A percentile compares a stretch with the other conserved stretches of the same genome.
Conservation (phyloP, 2,329 filamentous ascomycete species). For the Aspergillus japonicus region DNA sequence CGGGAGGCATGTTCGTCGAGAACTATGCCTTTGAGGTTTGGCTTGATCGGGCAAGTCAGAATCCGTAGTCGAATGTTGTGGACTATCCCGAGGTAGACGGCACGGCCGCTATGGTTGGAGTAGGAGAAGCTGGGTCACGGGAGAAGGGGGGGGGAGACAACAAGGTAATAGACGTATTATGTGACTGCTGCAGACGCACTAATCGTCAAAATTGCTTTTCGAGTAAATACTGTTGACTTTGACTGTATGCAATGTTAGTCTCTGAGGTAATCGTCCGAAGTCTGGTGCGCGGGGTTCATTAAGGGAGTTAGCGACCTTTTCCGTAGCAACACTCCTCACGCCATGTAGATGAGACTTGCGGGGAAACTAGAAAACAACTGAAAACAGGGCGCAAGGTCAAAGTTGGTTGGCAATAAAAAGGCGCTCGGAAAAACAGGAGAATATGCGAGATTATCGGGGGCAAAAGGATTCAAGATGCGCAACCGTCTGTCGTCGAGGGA, state of each 20-base stretch:
- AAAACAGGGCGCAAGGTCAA: constrained; percentile 16
- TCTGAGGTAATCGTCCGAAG: background rate
- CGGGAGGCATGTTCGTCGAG: constrained; percentile 41
- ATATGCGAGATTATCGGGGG: background rate
- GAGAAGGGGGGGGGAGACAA: constrained; percentile 1
- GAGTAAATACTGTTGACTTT: background rate
- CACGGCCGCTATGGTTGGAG: constrained; percentile 10
- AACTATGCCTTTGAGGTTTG: constrained; percentile 16
- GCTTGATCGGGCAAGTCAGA: background rate
- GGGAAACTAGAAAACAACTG: constrained; percentile 19
- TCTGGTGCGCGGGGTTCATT: constrained; percentile 17
- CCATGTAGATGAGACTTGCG: constrained; percentile 27
- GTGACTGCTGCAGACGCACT: background rate
- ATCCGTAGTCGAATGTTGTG: background rate
- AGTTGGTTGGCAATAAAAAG: background rate
- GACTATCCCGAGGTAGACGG: background rate
- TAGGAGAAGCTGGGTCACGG: constrained; percentile 3
- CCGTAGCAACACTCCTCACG: constrained; percentile 25
- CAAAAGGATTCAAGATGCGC: constrained; percentile 3
- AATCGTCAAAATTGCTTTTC: constrained; percentile 1
- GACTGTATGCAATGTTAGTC: constrained; percentile 8
- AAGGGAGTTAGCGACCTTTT: constrained; percentile 15
- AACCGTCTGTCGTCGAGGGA: constrained; percentile 18
- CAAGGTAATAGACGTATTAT: constrained; percentile 2
- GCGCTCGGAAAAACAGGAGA: constrained; percentile 1